Evolutionary conservation across 352 stramenopile species (phyloP), one percentile per base, ranked within the genome.

Genomic region (Pythium sp.): DNA sequence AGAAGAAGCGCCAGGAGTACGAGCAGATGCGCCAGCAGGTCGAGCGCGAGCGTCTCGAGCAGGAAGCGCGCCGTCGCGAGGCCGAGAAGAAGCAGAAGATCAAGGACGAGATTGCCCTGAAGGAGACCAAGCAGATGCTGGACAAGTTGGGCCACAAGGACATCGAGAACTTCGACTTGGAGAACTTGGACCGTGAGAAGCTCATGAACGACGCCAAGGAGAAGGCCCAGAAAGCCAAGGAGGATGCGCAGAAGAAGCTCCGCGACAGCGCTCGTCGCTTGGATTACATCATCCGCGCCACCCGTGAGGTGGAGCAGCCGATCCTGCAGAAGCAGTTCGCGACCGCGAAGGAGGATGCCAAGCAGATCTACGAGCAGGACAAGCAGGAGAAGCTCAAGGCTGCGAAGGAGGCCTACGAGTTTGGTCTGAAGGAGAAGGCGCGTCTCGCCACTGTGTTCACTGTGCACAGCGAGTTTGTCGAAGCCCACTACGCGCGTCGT

Each of bases 61-160:
- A 80, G 59, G 90, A 97, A 72, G 86, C 89, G 53, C 86, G 83
- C 43, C 83, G 86, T 36, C 87, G 96, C 41, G 96, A 98, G 69
- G 78, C 84, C 32, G 97, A 99, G 71, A 98, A 98, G 78, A 90
- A 98, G 66, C 91, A 95, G 65, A 98, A 98, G 81, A 98, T 99
- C 77, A 89, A 98, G 74, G 89, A 97, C 53, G 94, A 98, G 72
- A 96, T 98, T 63, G 94, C 97, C 58, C 88, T 96, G 38, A 94
- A 97, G 73, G 95, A 98, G 66, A 92, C 84, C 34, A 81, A 85
- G 38, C 78, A 89, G 58, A 90, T 91, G 80, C 69, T 94, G 15
- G 79, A 92, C 61, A 92, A 93, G 74, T 69, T 94, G 18, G 86
- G 86, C 46, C 84, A 87, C 72, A 91, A 76, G 36, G 79, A 92